Conservation (phyloP, 352 stramenopile genomes). For the Globisporangium emineosum region DNA sequence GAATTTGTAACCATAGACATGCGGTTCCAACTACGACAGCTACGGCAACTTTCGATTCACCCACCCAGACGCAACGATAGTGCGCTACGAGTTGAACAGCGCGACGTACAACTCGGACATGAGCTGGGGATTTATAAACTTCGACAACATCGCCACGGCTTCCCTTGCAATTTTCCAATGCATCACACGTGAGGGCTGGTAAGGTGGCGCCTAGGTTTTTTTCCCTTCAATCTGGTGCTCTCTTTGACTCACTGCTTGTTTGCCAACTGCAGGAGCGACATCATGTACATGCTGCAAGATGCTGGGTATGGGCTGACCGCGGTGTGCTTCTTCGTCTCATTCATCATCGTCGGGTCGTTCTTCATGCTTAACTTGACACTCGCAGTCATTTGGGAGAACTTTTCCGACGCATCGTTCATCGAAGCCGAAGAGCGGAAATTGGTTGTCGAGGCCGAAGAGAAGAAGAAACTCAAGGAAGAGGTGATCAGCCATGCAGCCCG, state of each 20-base stretch:
- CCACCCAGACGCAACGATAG: conserved; percentile 34
- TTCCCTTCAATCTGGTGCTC: neutral
- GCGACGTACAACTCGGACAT: conserved; percentile 68
- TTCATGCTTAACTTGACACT: conserved; percentile 91
- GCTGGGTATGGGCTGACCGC: conserved; percentile 41
- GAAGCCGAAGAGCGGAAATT: conserved; percentile 45
- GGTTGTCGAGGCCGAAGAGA: conserved; percentile 17
- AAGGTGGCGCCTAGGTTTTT: conserved; percentile 11
- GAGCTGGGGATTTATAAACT: conserved; percentile 85
- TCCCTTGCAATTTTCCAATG: conserved; percentile 88
- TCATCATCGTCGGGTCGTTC: conserved; percentile 88
- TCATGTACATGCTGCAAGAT: conserved; percentile 70
- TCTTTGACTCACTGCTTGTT: neutral
- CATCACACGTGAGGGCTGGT: conserved; percentile 92
- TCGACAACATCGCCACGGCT: conserved; percentile 85
- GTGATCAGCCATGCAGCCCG: conserved; percentile 15
- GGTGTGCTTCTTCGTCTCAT: conserved; percentile 83
- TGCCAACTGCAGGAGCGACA: conserved; percentile 31
- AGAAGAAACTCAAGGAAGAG: conserved; percentile 26
- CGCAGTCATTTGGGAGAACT: conserved; percentile 88
- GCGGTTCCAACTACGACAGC: conserved; percentile 59
- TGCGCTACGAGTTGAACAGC: conserved; percentile 30
- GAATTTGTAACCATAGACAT: conserved; percentile 24
- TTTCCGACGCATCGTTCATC: conserved; percentile 53
- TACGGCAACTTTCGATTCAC: conserved; percentile 69